Evolutionary conservation across 202 grass and related monocot genomes (phyloP).

Genomic region (Sporobolus alterniflorus): DNA sequence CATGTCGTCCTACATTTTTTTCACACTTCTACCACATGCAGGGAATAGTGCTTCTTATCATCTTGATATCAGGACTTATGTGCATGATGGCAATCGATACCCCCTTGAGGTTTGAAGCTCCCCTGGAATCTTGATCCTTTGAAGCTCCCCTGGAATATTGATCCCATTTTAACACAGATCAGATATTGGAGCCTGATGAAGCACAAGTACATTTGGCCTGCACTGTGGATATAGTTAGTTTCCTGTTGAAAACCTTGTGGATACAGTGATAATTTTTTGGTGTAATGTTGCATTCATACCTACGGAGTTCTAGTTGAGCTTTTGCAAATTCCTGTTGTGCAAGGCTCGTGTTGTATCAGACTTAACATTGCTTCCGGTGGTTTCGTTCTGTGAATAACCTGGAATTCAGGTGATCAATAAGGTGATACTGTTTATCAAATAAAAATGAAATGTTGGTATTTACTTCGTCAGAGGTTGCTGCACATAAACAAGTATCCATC

Average conservation of each 20-base stretch:
- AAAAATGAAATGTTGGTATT: slow-evolving; percentile 20
- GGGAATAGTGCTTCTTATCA: slow-evolving; percentile 94
- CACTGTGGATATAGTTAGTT: slow-evolving; percentile 47
- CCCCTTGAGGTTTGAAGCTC: slow-evolving; percentile 83
- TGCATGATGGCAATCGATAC: slow-evolving; percentile 98
- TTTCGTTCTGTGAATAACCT: slow-evolving; percentile 54
- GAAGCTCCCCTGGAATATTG: slow-evolving; percentile 79
- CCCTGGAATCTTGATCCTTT: slow-evolving; percentile 77
- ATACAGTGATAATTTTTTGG: slow-evolving; percentile 13
- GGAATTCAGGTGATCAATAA: slow-evolving; percentile 34
- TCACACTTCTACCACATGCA: slow-evolving; percentile 42
- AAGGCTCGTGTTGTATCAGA: slow-evolving; percentile 27
- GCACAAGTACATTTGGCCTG: background rate
- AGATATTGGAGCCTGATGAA: background rate
- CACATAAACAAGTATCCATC: background rate
- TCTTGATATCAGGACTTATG: slow-evolving; percentile 94
- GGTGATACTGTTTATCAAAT: slow-evolving; percentile 13
- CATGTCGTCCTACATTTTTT: background rate
- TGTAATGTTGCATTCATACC: slow-evolving; percentile 30
- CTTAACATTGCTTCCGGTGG: slow-evolving; percentile 9
- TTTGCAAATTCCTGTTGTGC: background rate
- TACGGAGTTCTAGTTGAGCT: slow-evolving; percentile 18
- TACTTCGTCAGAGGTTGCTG: background rate
- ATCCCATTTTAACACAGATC: slow-evolving; percentile 7
- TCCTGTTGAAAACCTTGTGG: slow-evolving; percentile 13